A percentile compares a stretch with the other conserved stretches of the same genome.
Conservation (phyloP, 306 rosid genomes). For the Sesbania bispinosa region DNA sequence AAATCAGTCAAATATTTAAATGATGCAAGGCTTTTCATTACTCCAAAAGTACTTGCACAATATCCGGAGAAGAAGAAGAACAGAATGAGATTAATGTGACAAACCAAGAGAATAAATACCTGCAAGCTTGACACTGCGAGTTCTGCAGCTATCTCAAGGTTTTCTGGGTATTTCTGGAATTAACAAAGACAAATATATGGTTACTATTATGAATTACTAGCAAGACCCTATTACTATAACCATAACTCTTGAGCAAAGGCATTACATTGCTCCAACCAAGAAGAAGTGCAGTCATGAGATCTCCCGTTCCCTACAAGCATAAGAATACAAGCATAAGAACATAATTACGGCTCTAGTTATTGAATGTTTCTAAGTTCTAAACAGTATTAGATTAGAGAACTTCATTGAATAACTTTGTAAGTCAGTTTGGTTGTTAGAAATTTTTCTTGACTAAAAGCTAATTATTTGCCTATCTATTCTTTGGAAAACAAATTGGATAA, state of each 20-base stretch:
- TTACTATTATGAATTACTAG: neutral
- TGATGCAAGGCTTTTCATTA: neutral
- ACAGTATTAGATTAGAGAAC: neutral
- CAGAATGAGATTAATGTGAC: neutral
- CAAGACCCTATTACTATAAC: slow-evolving; percentile 1
- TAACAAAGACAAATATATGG: slow-evolving; percentile 7
- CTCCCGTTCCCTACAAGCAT: slow-evolving; percentile 81
- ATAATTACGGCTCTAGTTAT: neutral
- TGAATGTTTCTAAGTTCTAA: neutral
- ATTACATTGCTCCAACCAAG: slow-evolving; percentile 96
- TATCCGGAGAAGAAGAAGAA: slow-evolving; percentile 3
- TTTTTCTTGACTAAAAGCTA: neutral
- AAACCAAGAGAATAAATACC: slow-evolving; percentile 40
- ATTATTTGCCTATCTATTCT: neutral
- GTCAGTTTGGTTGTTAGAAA: neutral
- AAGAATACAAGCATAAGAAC: slow-evolving; percentile 33
- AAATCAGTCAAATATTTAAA: neutral
- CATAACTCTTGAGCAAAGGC: too few relatives aligned
- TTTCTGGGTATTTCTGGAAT: slow-evolving; percentile 67
- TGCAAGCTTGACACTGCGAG: slow-evolving; percentile 86
- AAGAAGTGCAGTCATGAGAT: slow-evolving; percentile 82
- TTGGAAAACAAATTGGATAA: neutral
- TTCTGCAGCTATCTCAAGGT: slow-evolving; percentile 74
- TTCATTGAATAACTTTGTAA: neutral
- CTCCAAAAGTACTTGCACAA: neutral